Conservation (phyloP, 2,329 filamentous ascomycete genomes). For the Fusarium duplospermum region DNA sequence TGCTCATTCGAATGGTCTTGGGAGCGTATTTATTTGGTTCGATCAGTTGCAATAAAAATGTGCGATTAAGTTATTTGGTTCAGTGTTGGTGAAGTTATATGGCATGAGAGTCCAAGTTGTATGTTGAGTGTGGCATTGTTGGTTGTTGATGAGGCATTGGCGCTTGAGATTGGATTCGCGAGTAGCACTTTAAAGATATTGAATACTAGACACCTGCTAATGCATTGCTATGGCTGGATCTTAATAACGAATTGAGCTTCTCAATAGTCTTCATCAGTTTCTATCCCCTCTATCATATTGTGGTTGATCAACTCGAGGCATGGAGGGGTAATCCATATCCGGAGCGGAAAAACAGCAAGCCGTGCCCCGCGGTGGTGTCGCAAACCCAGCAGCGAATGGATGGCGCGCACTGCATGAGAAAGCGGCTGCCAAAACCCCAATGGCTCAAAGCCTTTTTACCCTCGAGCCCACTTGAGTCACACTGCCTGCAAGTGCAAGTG, state of each 20-base stretch:
- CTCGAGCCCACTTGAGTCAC: slow-evolving; percentile 47
- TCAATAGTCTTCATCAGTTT: neutral
- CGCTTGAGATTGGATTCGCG: neutral
- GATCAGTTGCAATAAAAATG: slow-evolving; percentile 32
- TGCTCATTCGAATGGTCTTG: slow-evolving; percentile 13
- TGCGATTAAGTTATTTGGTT: neutral
- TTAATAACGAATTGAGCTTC: neutral
- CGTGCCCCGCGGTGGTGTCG: slow-evolving; percentile 36
- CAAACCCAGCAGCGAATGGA: slow-evolving; percentile 30
- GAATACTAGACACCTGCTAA: neutral
- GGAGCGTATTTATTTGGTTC: slow-evolving; percentile 28
- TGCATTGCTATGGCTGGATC: neutral
- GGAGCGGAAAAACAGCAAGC: slow-evolving; percentile 31
- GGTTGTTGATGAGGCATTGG: neutral
- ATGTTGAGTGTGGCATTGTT: neutral
- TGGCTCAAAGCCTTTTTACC: slow-evolving; percentile 39
- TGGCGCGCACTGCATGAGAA: slow-evolving; percentile 22
- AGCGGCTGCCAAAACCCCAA: slow-evolving; percentile 14
- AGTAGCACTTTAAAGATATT: neutral
- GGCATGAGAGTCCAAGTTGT: neutral
- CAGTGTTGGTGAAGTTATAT: neutral
- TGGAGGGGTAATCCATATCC: slow-evolving; percentile 31
- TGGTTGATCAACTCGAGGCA: neutral
- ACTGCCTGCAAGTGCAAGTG: slow-evolving; percentile 36
- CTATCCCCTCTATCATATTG: neutral